Evolutionary conservation across 805 yeast genomes (phyloP), one percentile per base, ranked within the genome.

Genomic region (Lachancea cidri): DNA sequence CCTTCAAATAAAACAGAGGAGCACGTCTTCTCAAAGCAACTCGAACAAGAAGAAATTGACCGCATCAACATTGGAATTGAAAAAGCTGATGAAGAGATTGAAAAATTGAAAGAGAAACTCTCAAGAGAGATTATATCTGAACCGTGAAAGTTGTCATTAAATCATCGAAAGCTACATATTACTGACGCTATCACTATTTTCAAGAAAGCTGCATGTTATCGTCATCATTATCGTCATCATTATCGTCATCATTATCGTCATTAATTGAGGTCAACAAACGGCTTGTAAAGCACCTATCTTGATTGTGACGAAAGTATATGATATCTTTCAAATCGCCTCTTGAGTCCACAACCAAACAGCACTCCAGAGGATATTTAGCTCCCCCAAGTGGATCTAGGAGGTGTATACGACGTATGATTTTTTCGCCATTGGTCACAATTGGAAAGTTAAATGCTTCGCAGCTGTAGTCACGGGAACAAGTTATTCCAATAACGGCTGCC

Each of bases 1-100:
- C 71, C 64, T 3, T 53, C 77, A 3, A 60, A 49, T 47, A 72
- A 69, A 40, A 54, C 66, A 0, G 58, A 56, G 3, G 56, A 54
- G 4, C 57, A 62, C 29, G 66, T 70, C 5, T 75, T 72, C 46
- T 65, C 72, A 6, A 70, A 65, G 41, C 76, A 78, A 50, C 64
- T 81, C 6, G 93, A 84, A 55, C 65, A 66, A 30, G 86, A 83
- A 48, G 91, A 83, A 55, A 51, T 80, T 29, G 80, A 74, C 41
- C 64, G 85, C 43, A 62, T 81, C 14, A 66, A 73, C 5, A 64
- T 62, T 8, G 81, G 73, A 1, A 54, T 71, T 4, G 66, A 65
- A 13, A 61, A 62, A 20, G 71, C 78, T 2, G 67, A 72, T 34
- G 55, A 62, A 29, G 73, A 76, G 50, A 70, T 74, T 13, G 68